Evolutionary conservation across 495 filamentous ascomycete genomes (phyloP), one percentile per base, ranked within the genome.

Genomic region (Cryomyces minteri): DNA sequence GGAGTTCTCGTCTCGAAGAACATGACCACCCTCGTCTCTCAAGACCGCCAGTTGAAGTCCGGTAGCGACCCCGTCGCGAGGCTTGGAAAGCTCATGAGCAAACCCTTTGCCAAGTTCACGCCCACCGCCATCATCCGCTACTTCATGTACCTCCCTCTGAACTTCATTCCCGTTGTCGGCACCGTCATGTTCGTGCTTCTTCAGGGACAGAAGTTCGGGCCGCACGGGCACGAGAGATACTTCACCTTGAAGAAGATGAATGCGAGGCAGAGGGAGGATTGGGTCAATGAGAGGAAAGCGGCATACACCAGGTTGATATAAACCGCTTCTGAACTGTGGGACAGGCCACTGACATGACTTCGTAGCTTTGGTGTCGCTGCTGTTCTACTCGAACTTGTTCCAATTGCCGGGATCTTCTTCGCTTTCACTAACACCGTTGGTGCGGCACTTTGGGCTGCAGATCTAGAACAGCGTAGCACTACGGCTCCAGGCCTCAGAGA

Each of bases 391-490:
- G 87, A 98, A 57, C 77, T 94, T 68, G 61, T 95, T 5, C 90
- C 90, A 2, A 56, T 94, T 43, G 71, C 71, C 10, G 88, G 83
- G 4, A 80, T 94, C 38, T 67, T 85, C 38, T 94, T 95, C 58
- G 66, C 82, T 6, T 95, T 93, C 53, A 94, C 85, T 3, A 95
- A 93, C 58, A 79, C 82, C 7, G 84, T 88, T 42, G 90, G 88
- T 0, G 90, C 90, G 28, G 90, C 87, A 14, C 66, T 98, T 30
- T 98, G 86, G 86, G 88, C 90, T 18, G 80, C 84, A 5, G 88
- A 95, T 64, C 72, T 95, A 44, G 90, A 96, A 62, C 69, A 72
- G 48, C 49, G 67, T 64, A 39, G 61, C 43, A 66, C 62, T 32
- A 77, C 72, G 7, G 70, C 70, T 14, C 71, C 73, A 1, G 65